These are phyloP conservation scores for Moniliophthora roreri DNA, from an alignment of 1,284 basidiomycete genomes.

Conservation along the genomic window DNA sequence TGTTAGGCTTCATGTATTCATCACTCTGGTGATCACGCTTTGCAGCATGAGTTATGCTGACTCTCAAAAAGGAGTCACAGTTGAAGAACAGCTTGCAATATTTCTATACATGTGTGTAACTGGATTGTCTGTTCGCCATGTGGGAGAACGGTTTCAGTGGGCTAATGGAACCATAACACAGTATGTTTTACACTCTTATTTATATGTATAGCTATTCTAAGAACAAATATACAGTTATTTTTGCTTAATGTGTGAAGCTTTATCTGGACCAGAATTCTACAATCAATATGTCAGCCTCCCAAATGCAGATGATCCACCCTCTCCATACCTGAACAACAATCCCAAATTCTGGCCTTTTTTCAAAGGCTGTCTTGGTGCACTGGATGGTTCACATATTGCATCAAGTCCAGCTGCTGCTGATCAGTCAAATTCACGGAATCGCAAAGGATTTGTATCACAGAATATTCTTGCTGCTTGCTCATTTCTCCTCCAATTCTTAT, in stretches of 20 bases:
- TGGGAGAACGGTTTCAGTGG: slow-evolving; percentile 29
- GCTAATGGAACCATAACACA: slow-evolving; percentile 24
- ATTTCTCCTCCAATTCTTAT: slow-evolving; percentile 27
- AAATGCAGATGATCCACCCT: too few relatives aligned
- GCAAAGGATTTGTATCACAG: slow-evolving; percentile 8
- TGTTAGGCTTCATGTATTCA: slow-evolving; percentile 21
- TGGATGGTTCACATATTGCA: slow-evolving; percentile 8
- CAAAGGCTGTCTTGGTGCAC: slow-evolving; percentile 1
- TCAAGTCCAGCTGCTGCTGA: slow-evolving; percentile 2
- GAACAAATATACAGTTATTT: too few relatives aligned
- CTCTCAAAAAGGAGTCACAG: slow-evolving; percentile 18
- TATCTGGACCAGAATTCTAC: too few relatives aligned
- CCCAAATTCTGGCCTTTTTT: slow-evolving; percentile 5
- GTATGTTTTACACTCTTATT: too few relatives aligned
- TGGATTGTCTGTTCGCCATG: slow-evolving; percentile 22
- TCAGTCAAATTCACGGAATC: neutral
- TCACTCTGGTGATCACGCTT: slow-evolving; percentile 13
- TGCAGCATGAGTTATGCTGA: slow-evolving; percentile 13
- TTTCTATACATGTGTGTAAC: slow-evolving; percentile 29
- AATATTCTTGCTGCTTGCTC: slow-evolving; percentile 3
- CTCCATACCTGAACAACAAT: neutral
- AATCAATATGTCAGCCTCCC: too few relatives aligned
- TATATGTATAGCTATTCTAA: too few relatives aligned
- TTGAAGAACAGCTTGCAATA: slow-evolving; percentile 28
- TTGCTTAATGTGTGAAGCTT: too few relatives aligned